These are phyloP conservation scores for Miscanthus sacchariflorus DNA, from an alignment of 202 grass and related monocot genomes.

Conservation along the genomic window DNA sequence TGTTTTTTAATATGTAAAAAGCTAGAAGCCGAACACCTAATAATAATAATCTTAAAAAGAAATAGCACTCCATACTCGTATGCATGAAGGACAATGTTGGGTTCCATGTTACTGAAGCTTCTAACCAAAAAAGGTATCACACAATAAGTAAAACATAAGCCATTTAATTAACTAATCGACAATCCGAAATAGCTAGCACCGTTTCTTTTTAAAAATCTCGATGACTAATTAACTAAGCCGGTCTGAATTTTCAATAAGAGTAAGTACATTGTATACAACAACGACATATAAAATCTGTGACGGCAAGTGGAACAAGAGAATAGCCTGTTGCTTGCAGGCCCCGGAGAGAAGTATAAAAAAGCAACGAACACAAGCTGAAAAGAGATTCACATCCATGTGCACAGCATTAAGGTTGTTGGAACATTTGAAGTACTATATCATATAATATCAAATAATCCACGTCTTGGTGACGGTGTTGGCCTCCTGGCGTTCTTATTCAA, in stretches of 20 bases:
- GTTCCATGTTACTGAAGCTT: constrained; percentile 50
- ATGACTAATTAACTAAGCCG: constrained; percentile 2
- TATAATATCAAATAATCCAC: constrained; percentile 37
- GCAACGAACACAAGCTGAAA: constrained; percentile 25
- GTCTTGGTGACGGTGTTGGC: constrained; percentile 20
- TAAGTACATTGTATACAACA: constrained; percentile 25
- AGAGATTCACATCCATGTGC: constrained; percentile 45
- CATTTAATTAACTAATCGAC: no score
- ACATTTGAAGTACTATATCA: constrained; percentile 21
- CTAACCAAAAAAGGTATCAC: constrained; percentile 38
- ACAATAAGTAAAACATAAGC: no score
- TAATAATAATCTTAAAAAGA: background rate
- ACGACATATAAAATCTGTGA: background rate
- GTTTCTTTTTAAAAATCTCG: background rate
- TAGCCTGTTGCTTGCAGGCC: constrained; percentile 18
- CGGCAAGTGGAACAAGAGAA: constrained; percentile 36
- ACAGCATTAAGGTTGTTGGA: constrained; percentile 42
- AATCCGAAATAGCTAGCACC: background rate
- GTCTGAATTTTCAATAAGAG: constrained; percentile 24
- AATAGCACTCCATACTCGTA: background rate
- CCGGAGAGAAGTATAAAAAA: background rate
- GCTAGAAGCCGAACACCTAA: background rate
- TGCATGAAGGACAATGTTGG: constrained; percentile 12
- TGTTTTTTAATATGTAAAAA: background rate
- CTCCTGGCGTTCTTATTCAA: background rate